Evolutionary conservation across 2,329 filamentous ascomycete genomes (phyloP).

Genomic region (Apiospora pterosperma): DNA sequence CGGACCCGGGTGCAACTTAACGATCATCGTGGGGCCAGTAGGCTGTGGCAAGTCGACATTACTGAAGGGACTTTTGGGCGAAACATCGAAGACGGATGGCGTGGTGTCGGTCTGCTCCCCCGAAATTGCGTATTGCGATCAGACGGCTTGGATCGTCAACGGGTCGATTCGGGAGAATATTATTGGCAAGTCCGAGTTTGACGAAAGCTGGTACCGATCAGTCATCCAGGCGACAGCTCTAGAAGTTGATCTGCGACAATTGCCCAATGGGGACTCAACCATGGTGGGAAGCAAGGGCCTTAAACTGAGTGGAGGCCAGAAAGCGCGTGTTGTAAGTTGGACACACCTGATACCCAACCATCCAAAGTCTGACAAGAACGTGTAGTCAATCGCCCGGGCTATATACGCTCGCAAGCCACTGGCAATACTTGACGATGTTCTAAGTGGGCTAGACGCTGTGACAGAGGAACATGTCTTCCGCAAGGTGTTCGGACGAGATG

Average conservation of each 20-base stretch:
- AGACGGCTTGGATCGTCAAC: constrained; percentile 16
- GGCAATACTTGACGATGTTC: constrained; percentile 16
- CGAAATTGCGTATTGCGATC: constrained; percentile 15
- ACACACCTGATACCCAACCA: background rate
- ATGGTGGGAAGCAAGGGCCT: constrained; percentile 24
- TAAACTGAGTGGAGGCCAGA: constrained; percentile 25
- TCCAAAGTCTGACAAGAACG: background rate
- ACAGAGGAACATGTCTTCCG: constrained; percentile 12
- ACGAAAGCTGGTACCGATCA: constrained; percentile 12
- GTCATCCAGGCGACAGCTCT: constrained; percentile 14
- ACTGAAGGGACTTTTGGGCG: constrained; percentile 9
- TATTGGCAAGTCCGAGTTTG: constrained; percentile 9
- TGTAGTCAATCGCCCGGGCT: constrained; percentile 16
- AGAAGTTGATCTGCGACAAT: constrained; percentile 10
- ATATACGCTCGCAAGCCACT: constrained; percentile 13
- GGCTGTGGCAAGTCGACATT: constrained; percentile 12
- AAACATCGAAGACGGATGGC: constrained; percentile 4
- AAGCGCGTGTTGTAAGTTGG: constrained; percentile 10
- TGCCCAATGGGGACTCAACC: constrained; percentile 22
- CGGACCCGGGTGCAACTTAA: constrained; percentile 3
- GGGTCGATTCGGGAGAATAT: constrained; percentile 17
- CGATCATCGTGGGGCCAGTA: constrained; percentile 10
- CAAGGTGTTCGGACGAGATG: constrained; percentile 10
- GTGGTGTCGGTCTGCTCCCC: background rate
- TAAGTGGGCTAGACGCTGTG: constrained; percentile 14